Percentiles rank a stretch among this genome's conserved stretches.
phyloP scores from a whole-genome alignment of 2,329 filamentous ascomycete genomes.

The Dothiorella sarmentorum region DNA sequence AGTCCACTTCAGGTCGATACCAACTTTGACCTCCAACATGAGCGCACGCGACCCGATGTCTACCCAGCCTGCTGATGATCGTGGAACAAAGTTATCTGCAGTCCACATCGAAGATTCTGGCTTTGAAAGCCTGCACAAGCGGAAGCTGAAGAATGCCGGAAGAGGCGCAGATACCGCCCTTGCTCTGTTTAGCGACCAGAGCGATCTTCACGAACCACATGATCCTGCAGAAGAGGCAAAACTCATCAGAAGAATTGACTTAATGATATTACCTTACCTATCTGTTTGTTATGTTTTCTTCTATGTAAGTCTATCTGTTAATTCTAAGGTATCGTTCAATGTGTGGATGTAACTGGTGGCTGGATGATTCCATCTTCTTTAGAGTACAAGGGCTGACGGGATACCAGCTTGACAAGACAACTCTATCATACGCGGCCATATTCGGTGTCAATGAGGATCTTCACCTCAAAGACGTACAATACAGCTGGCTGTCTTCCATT shows the following conservation, averaged over 20 bases:
- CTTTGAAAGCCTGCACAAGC: neutral
- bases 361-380: too few relatives aligned
- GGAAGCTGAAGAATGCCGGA: neutral
- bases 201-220: neutral
- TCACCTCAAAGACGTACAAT: conserved; percentile 17
- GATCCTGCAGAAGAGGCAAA: neutral
- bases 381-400: neutral
- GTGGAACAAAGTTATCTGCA: neutral
- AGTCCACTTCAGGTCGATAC: too few relatives aligned
- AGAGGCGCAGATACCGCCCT: neutral
- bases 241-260: neutral
- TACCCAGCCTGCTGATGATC: neutral
- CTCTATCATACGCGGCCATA: conserved; percentile 38
- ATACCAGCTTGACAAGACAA: conserved; percentile 56
- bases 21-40: too few relatives aligned
- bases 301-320: neutral
- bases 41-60: neutral
- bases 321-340: too few relatives aligned
- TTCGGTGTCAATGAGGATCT: conserved; percentile 20
- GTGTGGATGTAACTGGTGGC: too few relatives aligned
- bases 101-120: neutral
- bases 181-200: neutral
- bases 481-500: conserved; percentile 19
- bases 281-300: neutral
- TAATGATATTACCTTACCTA: neutral